Percentiles rank a stretch among this genome's conserved stretches.
Evolutionary conservation across 441 rosid genomes (phyloP).

Genomic region (Biscutella laevigata): DNA sequence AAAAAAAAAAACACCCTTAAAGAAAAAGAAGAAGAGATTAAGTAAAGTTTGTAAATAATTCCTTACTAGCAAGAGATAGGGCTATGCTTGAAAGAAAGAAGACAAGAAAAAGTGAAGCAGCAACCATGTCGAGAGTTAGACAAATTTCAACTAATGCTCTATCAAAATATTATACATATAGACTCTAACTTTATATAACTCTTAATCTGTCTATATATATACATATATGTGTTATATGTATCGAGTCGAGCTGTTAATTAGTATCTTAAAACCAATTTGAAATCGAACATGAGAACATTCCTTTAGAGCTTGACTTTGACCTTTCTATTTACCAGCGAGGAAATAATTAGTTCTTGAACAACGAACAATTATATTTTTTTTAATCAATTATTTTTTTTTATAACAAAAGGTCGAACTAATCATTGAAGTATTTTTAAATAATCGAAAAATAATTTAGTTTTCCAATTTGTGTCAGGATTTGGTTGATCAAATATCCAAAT

Average conservation of each 20-base stretch:
- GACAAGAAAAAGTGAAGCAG: background rate
- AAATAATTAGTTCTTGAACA: background rate
- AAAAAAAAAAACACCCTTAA: no score
- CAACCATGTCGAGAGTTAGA: constrained; percentile 1
- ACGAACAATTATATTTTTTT: background rate
- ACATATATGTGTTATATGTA: background rate
- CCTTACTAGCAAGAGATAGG: constrained; percentile 14
- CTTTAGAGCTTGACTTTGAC: background rate
- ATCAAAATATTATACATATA: background rate
- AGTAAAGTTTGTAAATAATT: background rate
- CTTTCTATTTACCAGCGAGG: background rate
- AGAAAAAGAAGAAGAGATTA: no score
- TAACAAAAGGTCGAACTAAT: no score
- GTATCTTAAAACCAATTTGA: background rate
- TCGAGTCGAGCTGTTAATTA: background rate
- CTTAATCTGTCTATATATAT: background rate
- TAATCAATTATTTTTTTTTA: no score
- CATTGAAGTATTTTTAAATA: no score
- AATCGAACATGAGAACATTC: constrained; percentile 1
- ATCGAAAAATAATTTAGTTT: no score
- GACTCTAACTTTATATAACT: background rate
- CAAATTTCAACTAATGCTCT: background rate
- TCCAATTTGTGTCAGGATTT: no score
- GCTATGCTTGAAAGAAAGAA: background rate
- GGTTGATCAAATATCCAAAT: no score